Evolutionary conservation across 176 grass and related monocot species (phyloP).

Genomic region (Typha latifolia): DNA sequence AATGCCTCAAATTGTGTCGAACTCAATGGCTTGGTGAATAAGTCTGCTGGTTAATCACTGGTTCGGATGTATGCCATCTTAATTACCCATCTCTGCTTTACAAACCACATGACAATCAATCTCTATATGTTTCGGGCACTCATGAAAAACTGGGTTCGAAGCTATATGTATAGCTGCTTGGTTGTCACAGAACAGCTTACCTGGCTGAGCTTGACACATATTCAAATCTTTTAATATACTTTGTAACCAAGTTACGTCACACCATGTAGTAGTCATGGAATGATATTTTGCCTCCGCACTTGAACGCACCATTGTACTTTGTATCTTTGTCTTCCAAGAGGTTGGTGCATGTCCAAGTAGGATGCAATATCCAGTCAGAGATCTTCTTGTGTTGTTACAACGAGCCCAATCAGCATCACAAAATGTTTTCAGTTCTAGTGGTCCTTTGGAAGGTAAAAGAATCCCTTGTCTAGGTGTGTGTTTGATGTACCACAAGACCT

Average conservation of each 20-base stretch:
- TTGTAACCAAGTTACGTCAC: not conserved
- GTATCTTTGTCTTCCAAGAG: not conserved
- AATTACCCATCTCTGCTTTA: not conserved
- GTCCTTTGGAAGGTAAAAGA: not conserved
- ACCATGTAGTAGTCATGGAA: not conserved
- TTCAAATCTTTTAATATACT: not conserved
- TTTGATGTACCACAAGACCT: not conserved
- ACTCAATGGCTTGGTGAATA: not conserved
- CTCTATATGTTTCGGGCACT: not conserved
- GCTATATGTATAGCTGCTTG: too few relatives aligned
- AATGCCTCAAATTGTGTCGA: not conserved
- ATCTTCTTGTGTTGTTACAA: not conserved
- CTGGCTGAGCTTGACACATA: not conserved
- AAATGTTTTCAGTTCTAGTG: not conserved
- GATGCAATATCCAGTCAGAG: not conserved
- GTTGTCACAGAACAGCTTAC: not conserved
- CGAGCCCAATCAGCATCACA: not conserved
- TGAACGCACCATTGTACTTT: not conserved
- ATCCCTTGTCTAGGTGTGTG: not conserved
- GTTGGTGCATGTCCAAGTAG: not conserved
- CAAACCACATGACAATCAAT: not conserved
- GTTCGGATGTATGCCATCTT: not conserved
- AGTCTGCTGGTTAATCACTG: not conserved
- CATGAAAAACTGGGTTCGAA: too few relatives aligned
- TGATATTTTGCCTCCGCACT: not conserved